These are phyloP conservation scores for Diplocarpon mali DNA, from an alignment of 2,329 filamentous ascomycete genomes.

Conservation along the genomic window DNA sequence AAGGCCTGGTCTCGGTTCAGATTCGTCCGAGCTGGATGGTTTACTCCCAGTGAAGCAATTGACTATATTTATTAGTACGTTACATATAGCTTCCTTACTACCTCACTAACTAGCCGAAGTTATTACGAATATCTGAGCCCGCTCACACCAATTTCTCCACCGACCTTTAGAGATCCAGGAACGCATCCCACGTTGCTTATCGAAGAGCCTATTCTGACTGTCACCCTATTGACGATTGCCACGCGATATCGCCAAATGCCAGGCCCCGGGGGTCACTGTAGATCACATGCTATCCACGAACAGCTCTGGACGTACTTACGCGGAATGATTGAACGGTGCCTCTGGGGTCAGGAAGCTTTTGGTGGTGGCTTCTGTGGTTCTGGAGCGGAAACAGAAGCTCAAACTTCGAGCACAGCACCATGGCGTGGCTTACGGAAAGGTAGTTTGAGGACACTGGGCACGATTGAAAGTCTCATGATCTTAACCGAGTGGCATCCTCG, in stretches of 20 bases:
- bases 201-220: conserved; percentile 85
- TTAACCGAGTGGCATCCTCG: conserved; percentile 96
- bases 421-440: conserved; percentile 62
- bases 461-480: conserved; percentile 87
- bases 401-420: conserved; percentile 57
- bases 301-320: conserved; percentile 91
- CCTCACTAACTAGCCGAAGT: conserved; percentile 32
- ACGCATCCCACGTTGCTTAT: conserved; percentile 71
- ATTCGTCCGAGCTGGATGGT: conserved; percentile 95
- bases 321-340: conserved; percentile 87
- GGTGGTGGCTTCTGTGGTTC: conserved; percentile 77
- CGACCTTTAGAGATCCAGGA: conserved; percentile 74
- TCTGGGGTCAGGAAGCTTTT: conserved; percentile 95
- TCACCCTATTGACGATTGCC: conserved; percentile 83
- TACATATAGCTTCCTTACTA: neutral
- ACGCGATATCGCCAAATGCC: conserved; percentile 75
- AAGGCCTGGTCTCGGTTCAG: conserved; percentile 85
- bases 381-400: conserved; percentile 43
- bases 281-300: conserved; percentile 86
- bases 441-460: conserved; percentile 80
- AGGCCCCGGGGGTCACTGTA: conserved; percentile 69
- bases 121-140: conserved; percentile 90
- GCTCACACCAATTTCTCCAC: conserved; percentile 85
- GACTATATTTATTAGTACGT: conserved; percentile 84
- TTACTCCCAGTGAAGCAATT: conserved; percentile 86